These are phyloP conservation scores for Avena eriantha DNA, from an alignment of 176 grass and related monocot species.

Conservation along the genomic window DNA sequence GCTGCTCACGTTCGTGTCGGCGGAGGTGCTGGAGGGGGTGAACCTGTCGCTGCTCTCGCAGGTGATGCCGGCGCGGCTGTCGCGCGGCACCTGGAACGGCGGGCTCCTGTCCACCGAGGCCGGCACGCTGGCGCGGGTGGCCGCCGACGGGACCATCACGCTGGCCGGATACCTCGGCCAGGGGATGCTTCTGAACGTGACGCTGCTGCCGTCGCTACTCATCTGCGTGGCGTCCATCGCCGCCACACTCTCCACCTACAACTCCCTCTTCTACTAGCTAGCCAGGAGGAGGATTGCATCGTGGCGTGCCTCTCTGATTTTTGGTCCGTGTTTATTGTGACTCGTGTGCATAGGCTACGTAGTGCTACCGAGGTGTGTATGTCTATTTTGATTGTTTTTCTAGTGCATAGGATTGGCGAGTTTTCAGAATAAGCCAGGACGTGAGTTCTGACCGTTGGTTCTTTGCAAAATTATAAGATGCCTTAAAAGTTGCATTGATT, in stretches of 20 bases:
- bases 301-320: background rate
- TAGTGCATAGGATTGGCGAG: too few relatives aligned
- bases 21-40: conserved; percentile 30
- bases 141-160: conserved; percentile 19
- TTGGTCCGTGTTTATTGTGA: background rate
- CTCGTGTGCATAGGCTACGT: too few relatives aligned
- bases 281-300: background rate
- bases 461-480: too few relatives aligned
- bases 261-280: conserved; percentile 27
- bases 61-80: conserved; percentile 30
- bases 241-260: conserved; percentile 16
- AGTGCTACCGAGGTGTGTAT: too few relatives aligned
- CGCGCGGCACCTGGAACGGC: conserved; percentile 22
- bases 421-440: too few relatives aligned
- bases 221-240: conserved; percentile 12
- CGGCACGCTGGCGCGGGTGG: conserved; percentile 22
- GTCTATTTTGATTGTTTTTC: too few relatives aligned
- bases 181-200: background rate
- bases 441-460: too few relatives aligned
- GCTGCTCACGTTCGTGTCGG: conserved; percentile 23
- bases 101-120: conserved; percentile 29
- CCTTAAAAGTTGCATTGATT: too few relatives aligned
- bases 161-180: background rate
- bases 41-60: conserved; percentile 32
- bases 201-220: background rate